Base-by-base conservation (phyloP, 2,329 filamentous ascomycete genomes). In the Thielaviopsis euricoi region DNA sequence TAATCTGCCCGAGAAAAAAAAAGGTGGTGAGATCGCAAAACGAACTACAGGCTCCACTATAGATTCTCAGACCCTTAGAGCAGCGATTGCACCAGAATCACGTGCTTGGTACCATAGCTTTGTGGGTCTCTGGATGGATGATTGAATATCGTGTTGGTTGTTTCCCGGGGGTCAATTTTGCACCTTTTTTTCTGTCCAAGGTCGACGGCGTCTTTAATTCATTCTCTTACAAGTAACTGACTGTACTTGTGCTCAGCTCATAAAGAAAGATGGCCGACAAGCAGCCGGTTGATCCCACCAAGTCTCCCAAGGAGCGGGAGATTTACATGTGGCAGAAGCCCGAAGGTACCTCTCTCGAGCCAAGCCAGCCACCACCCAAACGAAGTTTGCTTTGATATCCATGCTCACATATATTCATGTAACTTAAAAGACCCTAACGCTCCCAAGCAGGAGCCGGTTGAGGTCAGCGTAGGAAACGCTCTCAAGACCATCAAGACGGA, bases 401-500 rank as follows among this genome's bases (percentile, higher is more conserved):
- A 33, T 33, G 29, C 37, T 43, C 13, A 43, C 37, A 43, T 43
- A 43, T 43, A n/a, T 5, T n/a, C 17, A 17, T 33, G 29, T 33
- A 33, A 33, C 29, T 33, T 15, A 2, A n/a, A 43, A 43, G 37
- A 43, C 37, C 37, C 37, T 43, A 43, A 15, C 6, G 37, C 37
- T 43, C 37, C 37, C 13, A 43, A 43, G 17, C 37, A 43, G 37
- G 37, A 43, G 17, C 37, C 37, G 13, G 37, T 43, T 2, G 37
- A 43, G 9, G 37, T 62, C 2, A 62, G 74, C 72, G 58, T 79
- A 68, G 53, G 64, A 43, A 82, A 88, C 49, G 86, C 81, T 0
- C 74, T 90, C 54, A 78, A 81, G 61, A 80, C 77, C 53, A 82
- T 91, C 61, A 82, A 82, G 61, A 67, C 76, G 46, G 75, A 83